phyloP scores from a whole-genome alignment of 371 early-diverging fungal genomes.

The Actinomucor elegans region DNA sequence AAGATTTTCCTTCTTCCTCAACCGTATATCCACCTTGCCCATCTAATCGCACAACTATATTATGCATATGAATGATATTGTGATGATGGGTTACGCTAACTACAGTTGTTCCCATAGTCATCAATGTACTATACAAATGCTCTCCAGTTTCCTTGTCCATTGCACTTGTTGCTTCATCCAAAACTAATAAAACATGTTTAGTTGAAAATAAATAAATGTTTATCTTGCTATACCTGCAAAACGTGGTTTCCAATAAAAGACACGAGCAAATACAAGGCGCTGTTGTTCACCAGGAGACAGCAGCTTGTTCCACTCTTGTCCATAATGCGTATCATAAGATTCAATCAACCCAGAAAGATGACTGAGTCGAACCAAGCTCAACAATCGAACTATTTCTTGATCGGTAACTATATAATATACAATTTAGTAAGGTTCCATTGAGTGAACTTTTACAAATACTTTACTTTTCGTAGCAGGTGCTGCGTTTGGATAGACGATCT shows the following conservation, averaged over 20 bases:
- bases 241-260: constrained; percentile 63
- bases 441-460: no score
- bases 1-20: background rate
- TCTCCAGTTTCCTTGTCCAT: constrained; percentile 59
- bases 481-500: constrained; percentile 56
- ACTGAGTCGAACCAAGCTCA: constrained; percentile 52
- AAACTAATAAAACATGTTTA: constrained; percentile 41
- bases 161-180: constrained; percentile 79
- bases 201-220: no score
- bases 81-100: constrained; percentile 72
- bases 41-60: constrained; percentile 42
- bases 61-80: constrained; percentile 49
- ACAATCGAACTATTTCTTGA: constrained; percentile 39
- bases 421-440: no score
- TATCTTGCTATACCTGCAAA: constrained; percentile 65
- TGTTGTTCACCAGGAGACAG: constrained; percentile 84
- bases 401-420: constrained; percentile 58
- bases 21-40: constrained; percentile 40
- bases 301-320: constrained; percentile 64
- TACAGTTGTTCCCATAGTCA: constrained; percentile 50
- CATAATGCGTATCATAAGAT: constrained; percentile 53
- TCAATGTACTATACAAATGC: constrained; percentile 47
- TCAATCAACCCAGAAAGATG: constrained; percentile 48
- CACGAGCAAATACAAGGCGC: constrained; percentile 66
- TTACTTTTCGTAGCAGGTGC: constrained; percentile 31